Conservation (phyloP, 1,139 yeast genomes). For the Geotrichum klebahnii region DNA sequence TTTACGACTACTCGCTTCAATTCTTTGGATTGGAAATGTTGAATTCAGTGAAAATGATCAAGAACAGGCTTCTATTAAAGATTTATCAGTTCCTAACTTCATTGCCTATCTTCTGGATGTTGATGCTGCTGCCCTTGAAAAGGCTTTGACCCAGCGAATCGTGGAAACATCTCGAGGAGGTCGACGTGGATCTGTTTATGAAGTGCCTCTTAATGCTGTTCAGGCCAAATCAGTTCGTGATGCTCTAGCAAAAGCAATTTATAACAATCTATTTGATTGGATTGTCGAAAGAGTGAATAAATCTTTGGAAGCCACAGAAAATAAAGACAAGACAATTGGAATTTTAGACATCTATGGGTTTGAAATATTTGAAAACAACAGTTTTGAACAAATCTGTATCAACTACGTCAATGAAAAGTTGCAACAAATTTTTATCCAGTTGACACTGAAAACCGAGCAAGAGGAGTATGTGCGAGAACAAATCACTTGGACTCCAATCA, state of each 20-base stretch:
- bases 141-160: constrained; percentile 71
- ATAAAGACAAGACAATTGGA: constrained; percentile 73
- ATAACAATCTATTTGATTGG: constrained; percentile 93
- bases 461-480: constrained; percentile 94
- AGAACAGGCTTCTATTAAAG: constrained; percentile 79
- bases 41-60: constrained; percentile 75
- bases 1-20: constrained; percentile 76
- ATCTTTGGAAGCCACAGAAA: constrained; percentile 53
- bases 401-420: constrained; percentile 95
- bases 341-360: constrained; percentile 97
- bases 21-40: constrained; percentile 92
- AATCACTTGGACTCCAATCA: constrained; percentile 96
- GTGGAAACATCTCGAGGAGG: constrained; percentile 79
- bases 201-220: constrained; percentile 83
- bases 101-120: constrained; percentile 89
- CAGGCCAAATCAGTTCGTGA: constrained; percentile 95
- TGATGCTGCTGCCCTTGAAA: constrained; percentile 60
- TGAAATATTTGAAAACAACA: constrained; percentile 93
- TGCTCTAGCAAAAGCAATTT: constrained; percentile 91
- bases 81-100: constrained; percentile 83
- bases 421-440: constrained; percentile 93
- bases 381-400: constrained; percentile 95
- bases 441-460: constrained; percentile 93
- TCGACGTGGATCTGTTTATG: constrained; percentile 88
- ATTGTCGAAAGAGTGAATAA: constrained; percentile 89